Percentiles rank a stretch among this genome's conserved stretches.
phyloP scores from a whole-genome alignment of 129 eudicot species.

The Flaveria robusta region DNA sequence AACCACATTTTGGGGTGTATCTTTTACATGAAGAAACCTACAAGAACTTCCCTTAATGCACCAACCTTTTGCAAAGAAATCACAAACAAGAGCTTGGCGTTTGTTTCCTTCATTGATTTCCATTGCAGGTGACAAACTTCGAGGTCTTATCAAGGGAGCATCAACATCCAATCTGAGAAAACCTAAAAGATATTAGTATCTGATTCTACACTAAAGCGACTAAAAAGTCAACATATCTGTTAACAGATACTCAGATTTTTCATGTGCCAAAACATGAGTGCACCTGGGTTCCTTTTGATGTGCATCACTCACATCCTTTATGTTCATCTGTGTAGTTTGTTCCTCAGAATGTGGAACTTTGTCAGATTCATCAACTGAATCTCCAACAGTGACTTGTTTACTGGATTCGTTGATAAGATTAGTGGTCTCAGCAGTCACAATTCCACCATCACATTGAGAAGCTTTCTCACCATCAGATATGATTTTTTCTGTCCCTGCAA shows the following conservation, averaged over 20 bases:
- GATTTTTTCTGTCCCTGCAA: constrained; percentile 48
- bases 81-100: constrained; percentile 61
- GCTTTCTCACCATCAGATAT: constrained; percentile 26
- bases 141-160: constrained; percentile 48
- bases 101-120: constrained; percentile 52
- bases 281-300: constrained; percentile 52
- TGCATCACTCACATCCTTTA: constrained; percentile 40
- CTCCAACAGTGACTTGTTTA: constrained; percentile 18
- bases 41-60: constrained; percentile 94
- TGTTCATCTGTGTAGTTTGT: constrained; percentile 30
- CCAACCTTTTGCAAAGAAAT: constrained; percentile 89
- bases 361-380: constrained; percentile 24
- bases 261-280: constrained; percentile 18
- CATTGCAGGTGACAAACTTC: constrained; percentile 55
- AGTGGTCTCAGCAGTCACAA: constrained; percentile 29
- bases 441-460: constrained; percentile 30
- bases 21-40: constrained; percentile 72
- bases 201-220: constrained; percentile 29
- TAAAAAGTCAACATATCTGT: constrained; percentile 18
- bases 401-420: constrained; percentile 19
- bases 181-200: constrained; percentile 47
- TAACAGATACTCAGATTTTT: constrained; percentile 1
- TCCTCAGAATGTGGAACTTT: constrained; percentile 27
- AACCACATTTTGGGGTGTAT: constrained; percentile 18
- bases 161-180: constrained; percentile 61